Percentiles rank a stretch among this genome's conserved stretches.
Conservation (phyloP, 768 basidiomycete genomes). For the Lentinus tigrinus region DNA sequence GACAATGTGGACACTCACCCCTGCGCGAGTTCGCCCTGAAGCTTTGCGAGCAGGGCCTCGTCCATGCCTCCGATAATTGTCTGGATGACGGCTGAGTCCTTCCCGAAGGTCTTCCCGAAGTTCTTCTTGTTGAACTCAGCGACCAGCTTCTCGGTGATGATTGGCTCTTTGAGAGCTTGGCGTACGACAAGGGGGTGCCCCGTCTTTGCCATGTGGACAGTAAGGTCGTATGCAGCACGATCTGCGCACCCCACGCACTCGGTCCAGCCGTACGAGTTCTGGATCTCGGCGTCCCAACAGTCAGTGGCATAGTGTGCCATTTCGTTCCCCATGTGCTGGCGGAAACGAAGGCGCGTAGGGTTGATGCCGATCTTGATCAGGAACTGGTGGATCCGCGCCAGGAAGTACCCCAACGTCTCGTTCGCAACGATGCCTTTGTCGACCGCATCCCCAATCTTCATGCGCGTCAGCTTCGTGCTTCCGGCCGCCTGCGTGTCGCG, state of each 20-base stretch:
- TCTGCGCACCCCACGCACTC: conserved; percentile 99
- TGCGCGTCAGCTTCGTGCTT: conserved; percentile 55
- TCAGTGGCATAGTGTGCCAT: conserved; percentile 99
- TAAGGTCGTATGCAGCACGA: conserved; percentile 94
- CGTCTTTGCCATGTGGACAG: conserved; percentile 83
- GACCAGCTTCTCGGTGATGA: conserved; percentile 76
- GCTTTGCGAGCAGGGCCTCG: conserved; percentile 58
- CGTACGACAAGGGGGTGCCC: conserved; percentile 84
- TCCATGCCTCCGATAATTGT: conserved; percentile 64
- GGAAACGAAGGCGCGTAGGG: conserved; percentile 79
- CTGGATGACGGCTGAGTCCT: conserved; percentile 69
- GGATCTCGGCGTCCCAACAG: conserved; percentile 99
- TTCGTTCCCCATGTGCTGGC: conserved; percentile 98
- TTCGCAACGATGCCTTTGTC: conserved; percentile 86
- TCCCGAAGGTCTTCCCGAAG: conserved; percentile 87
- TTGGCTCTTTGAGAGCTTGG: conserved; percentile 81
- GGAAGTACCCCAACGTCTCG: conserved; percentile 96
- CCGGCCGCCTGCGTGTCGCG: conserved; percentile 82
- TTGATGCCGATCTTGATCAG: conserved; percentile 89
- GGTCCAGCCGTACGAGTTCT: conserved; percentile 90
- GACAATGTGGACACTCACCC: conserved; percentile 50
- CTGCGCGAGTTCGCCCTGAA: conserved; percentile 71
- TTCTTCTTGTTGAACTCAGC: conserved; percentile 84
- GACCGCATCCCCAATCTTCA: conserved; percentile 89
- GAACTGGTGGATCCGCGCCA: conserved; percentile 90